Evolutionary conservation across 2,329 filamentous ascomycete species (phyloP), one percentile per base, ranked within the genome.

Genomic region (Tolypocladium ophioglossoides): DNA sequence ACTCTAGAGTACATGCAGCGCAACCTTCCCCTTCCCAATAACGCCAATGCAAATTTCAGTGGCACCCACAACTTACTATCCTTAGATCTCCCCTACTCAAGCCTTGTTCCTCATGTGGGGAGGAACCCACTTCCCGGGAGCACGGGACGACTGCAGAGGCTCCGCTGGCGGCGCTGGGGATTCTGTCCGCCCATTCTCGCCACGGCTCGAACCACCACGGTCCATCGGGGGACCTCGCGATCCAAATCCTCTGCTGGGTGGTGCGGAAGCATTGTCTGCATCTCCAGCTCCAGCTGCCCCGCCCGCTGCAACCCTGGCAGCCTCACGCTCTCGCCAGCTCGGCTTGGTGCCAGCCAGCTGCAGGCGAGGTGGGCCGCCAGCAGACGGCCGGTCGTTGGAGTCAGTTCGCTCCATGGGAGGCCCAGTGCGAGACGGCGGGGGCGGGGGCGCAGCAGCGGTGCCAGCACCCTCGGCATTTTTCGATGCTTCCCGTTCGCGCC

Each of bases 251-350:
- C 66, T 61, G 55, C 75, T 66, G 34, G 77, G 57, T 55, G 76
- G 66, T 38, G 78, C 72, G 34, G 76, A 67, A 56, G 76, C 70
- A 68, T 63, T 69, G 56, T 77, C 78, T 49, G 70, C 62, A 50
- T 66, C 63, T 12, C 69, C 62, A 37, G 68, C 64, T 54, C 70
- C 67, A 52, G 65, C 59, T 46, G 62, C 58, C 14, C 63, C 63
- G n/a, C 64, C 64, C 16, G 61, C 64, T 11, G 66, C 62, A 38
- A 72, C 66, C 62, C 63, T 77, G 56, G 75, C 72, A 51, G 81
- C 82, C 70, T 89, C 80, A 63, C 86, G 84, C 35, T 90, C 86
- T 68, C 87, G 84, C 87, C 87, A 91, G 63, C 78, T 82, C 53
- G 83, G 76, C 73, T 83, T 85, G 67, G 68, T 75, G 61, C 82